A percentile compares a stretch with the other conserved stretches of the same genome.
phyloP scores from a whole-genome alignment of 805 yeast species.

The Cyberlindnera xishuangbannaensis region DNA sequence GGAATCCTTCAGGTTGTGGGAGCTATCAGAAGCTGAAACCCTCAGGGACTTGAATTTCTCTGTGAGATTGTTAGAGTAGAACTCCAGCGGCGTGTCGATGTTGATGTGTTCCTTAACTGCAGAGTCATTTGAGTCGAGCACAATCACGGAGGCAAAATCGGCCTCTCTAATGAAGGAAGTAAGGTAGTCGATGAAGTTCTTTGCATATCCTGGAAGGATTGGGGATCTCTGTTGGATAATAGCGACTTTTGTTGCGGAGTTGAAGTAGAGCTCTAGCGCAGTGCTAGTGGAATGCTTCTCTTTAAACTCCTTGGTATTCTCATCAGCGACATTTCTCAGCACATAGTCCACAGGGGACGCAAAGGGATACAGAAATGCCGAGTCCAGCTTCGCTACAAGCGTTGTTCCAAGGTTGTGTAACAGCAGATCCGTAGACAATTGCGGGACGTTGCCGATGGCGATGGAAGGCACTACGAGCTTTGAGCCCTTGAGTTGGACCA shows the following conservation, averaged over 20 bases:
- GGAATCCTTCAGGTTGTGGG: constrained; percentile 4
- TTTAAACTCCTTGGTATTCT: too few species aligned
- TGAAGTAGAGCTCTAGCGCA: constrained; percentile 59
- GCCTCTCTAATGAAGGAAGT: constrained; percentile 42
- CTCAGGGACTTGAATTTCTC: constrained; percentile 17
- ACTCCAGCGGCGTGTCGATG: constrained; percentile 12
- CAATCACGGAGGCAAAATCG: constrained; percentile 40
- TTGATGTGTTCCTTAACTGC: constrained; percentile 33
- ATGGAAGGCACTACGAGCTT: constrained; percentile 71
- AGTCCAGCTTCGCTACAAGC: constrained; percentile 53
- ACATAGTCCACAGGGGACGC: constrained; percentile 67
- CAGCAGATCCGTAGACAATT: constrained; percentile 67
- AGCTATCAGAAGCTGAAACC: constrained; percentile 6
- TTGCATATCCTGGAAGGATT: constrained; percentile 56
- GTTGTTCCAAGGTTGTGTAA: constrained; percentile 53
- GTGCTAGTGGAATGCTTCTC: too few species aligned
- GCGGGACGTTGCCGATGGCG: constrained; percentile 88
- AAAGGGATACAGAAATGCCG: constrained; percentile 67
- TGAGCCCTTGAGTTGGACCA: constrained; percentile 22
- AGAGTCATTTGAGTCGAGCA: constrained; percentile 71
- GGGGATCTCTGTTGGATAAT: constrained; percentile 85
- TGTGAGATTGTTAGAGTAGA: constrained; percentile 14
- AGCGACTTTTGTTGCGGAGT: constrained; percentile 36
- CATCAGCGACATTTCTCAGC: constrained; percentile 11
- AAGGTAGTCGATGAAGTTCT: constrained; percentile 45